phyloP scores from a whole-genome alignment of 2,329 filamentous ascomycete species.

The Escovopsis sp. region DNA sequence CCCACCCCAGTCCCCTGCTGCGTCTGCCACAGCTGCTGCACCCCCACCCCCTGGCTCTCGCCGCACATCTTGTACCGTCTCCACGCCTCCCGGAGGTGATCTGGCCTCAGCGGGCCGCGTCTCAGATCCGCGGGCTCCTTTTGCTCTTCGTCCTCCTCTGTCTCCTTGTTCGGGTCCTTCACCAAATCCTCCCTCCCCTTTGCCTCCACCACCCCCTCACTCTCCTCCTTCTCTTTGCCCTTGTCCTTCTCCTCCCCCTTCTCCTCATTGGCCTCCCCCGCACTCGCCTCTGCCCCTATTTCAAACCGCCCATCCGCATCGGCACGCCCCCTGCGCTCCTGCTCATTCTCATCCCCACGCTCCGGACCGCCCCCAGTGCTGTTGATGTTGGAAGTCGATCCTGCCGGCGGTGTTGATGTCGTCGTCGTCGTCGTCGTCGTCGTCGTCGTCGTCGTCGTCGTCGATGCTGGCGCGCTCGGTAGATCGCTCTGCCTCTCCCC shows the following conservation, averaged over 20 bases:
- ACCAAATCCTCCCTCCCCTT: too few relatives aligned
- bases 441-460: neutral
- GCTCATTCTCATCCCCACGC: too few relatives aligned
- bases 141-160: conserved; percentile 14
- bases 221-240: too few relatives aligned
- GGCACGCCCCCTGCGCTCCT: too few relatives aligned
- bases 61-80: conserved; percentile 48
- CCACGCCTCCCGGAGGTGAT: conserved; percentile 60
- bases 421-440: too few relatives aligned
- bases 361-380: too few relatives aligned
- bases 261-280: conserved; percentile 2
- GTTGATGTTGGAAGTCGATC: too few relatives aligned
- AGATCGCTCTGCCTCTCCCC: conserved; percentile 42
- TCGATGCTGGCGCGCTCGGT: conserved; percentile 25
- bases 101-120: conserved; percentile 50
- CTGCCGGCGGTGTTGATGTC: too few relatives aligned
- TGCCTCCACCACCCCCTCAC: conserved; percentile 2
- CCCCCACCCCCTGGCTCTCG: conserved; percentile 47
- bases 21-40: conserved; percentile 43
- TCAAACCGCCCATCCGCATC: too few relatives aligned
- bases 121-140: conserved; percentile 19
- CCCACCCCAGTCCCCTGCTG: conserved; percentile 45
- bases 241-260: conserved; percentile 9
- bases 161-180: neutral
- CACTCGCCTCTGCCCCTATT: too few relatives aligned